phyloP scores from a whole-genome alignment of 495 filamentous ascomycete species.

The Apiosordaria backusii region DNA sequence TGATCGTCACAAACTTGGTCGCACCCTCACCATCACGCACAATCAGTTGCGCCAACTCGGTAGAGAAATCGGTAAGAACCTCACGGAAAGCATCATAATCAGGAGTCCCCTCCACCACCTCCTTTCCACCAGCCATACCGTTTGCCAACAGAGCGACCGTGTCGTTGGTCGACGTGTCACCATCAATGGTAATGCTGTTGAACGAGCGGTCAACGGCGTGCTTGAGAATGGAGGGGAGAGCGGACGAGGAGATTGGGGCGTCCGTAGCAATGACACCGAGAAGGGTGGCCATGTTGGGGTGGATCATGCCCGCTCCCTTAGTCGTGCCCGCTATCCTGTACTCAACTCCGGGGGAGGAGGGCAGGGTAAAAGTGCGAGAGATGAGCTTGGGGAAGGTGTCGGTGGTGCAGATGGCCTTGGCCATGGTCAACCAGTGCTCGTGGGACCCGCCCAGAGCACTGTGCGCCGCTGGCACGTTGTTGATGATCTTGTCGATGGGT shows the following conservation, averaged over 20 bases:
- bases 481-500: constrained; percentile 85
- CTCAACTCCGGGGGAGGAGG: constrained; percentile 67
- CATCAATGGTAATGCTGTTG: constrained; percentile 96
- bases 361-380: constrained; percentile 78
- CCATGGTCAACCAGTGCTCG: constrained; percentile 79
- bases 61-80: constrained; percentile 71
- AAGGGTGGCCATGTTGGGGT: constrained; percentile 98
- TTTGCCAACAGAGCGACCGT: constrained; percentile 92
- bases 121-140: constrained; percentile 79
- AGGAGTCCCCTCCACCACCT: constrained; percentile 53
- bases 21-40: constrained; percentile 97
- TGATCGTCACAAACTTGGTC: constrained; percentile 95
- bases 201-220: constrained; percentile 80
- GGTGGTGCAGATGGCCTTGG: constrained; percentile 95
- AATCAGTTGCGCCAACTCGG: constrained; percentile 83
- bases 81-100: constrained; percentile 64
- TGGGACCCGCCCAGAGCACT: constrained; percentile 66
- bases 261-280: constrained; percentile 94
- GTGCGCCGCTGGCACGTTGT: constrained; percentile 73
- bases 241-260: constrained; percentile 67
- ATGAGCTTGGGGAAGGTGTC: constrained; percentile 98
- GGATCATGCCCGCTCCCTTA: constrained; percentile 99
- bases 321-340: constrained; percentile 94
- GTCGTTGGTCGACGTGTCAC: constrained; percentile 96
- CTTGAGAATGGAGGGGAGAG: constrained; percentile 66